Percentiles rank a stretch among this genome's conserved stretches.
These are phyloP conservation scores for Hymenotorrendiella dingleyae DNA, from an alignment of 2,329 filamentous ascomycete genomes.

Conservation along the genomic window DNA sequence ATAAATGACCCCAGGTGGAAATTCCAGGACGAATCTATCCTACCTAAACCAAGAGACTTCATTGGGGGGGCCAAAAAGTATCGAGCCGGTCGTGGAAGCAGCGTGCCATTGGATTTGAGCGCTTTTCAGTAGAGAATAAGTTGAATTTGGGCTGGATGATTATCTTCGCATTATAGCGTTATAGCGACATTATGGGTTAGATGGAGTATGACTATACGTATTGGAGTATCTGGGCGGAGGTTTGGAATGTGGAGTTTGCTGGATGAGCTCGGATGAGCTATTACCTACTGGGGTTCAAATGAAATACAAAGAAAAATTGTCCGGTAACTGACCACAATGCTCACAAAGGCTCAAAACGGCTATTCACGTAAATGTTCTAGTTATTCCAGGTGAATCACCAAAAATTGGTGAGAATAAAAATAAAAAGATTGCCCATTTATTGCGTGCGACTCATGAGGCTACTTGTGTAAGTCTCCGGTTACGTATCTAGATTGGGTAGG, in stretches of 20 bases:
- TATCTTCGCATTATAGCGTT: slow-evolving; percentile 5
- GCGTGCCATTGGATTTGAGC: slow-evolving; percentile 81
- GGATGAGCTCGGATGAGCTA: neutral
- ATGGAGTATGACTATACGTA: slow-evolving; percentile 1
- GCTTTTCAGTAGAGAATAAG: slow-evolving; percentile 31
- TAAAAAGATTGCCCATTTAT: too few relatives aligned
- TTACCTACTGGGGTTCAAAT: neutral
- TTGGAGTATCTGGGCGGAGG: slow-evolving; percentile 4
- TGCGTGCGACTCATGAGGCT: too few relatives aligned
- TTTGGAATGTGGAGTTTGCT: neutral
- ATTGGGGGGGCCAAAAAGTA: slow-evolving; percentile 70
- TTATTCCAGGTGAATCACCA: too few relatives aligned
- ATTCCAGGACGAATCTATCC: slow-evolving; percentile 73
- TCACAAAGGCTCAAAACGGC: too few relatives aligned
- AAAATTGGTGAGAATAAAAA: too few relatives aligned
- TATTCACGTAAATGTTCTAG: too few relatives aligned
- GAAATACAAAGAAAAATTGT: slow-evolving; percentile 7
- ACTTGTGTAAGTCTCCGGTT: too few relatives aligned
- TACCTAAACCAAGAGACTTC: slow-evolving; percentile 83
- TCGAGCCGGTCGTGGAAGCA: slow-evolving; percentile 85
- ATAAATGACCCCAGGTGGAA: slow-evolving; percentile 80
- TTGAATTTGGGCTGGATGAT: slow-evolving; percentile 4
- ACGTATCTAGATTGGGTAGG: too few relatives aligned
- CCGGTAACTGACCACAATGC: too few relatives aligned
- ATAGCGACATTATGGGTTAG: slow-evolving; percentile 3